Percentiles rank a stretch among this genome's conserved stretches.
Evolutionary conservation across 1,139 yeast species (phyloP).

Genomic region (Yamadazyma blattariae): DNA sequence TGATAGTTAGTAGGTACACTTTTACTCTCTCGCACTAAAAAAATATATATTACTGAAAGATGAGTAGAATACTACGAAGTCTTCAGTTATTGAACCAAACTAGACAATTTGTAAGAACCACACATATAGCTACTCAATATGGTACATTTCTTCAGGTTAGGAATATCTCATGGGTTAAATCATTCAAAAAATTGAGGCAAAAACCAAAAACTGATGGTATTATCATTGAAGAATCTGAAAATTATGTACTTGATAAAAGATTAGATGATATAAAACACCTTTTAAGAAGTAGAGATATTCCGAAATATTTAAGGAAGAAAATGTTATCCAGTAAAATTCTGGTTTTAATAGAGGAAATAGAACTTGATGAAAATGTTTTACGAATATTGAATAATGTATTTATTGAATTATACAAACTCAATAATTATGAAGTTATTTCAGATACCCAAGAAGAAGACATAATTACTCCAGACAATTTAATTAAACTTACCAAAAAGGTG

Average conservation of each 20-base stretch:
- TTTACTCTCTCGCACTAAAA: too few species aligned
- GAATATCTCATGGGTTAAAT: background rate
- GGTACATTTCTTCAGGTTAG: constrained; percentile 1
- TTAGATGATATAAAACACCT: constrained; percentile 20
- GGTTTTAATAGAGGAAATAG: constrained; percentile 12
- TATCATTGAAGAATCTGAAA: constrained; percentile 7
- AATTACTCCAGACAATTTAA: background rate
- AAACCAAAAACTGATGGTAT: background rate
- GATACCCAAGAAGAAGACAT: background rate
- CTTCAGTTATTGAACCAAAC: too few species aligned
- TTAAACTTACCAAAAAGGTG: constrained; percentile 8
- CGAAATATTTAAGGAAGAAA: constrained; percentile 17
- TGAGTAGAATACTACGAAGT: constrained; percentile 1
- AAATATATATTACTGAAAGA: background rate
- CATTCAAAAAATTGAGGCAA: too few species aligned
- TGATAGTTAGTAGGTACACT: too few species aligned
- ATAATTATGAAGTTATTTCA: constrained; percentile 1
- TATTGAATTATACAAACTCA: constrained; percentile 12
- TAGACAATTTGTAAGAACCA: too few species aligned
- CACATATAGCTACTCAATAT: too few species aligned
- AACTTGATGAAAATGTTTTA: constrained; percentile 4
- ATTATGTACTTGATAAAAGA: background rate
- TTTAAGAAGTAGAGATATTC: constrained; percentile 27
- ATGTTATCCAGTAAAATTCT: constrained; percentile 22
- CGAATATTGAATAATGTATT: constrained; percentile 10